phyloP scores from a whole-genome alignment of 2,329 filamentous ascomycete species.

The Colletotrichum sp. region DNA sequence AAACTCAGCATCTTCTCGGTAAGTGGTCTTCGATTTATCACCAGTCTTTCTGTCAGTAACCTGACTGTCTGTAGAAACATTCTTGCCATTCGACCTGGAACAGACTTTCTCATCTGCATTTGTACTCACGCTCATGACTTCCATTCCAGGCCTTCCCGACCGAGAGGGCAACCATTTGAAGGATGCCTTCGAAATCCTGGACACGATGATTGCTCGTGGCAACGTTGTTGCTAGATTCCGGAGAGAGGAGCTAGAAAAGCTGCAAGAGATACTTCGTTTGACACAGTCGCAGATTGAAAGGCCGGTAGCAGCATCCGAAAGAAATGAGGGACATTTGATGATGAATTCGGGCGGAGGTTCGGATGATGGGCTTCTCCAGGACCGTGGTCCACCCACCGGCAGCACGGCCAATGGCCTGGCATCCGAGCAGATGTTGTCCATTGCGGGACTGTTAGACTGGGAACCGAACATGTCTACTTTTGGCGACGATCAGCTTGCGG shows the following conservation, averaged over 20 bases:
- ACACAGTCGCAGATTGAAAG: background rate
- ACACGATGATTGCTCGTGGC: background rate
- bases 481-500: background rate
- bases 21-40: background rate
- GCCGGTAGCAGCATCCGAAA: background rate
- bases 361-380: background rate
- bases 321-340: background rate
- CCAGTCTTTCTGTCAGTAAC: background rate
- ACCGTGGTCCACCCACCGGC: background rate
- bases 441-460: background rate
- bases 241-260: background rate
- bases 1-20: background rate
- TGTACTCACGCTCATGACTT: background rate
- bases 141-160: background rate
- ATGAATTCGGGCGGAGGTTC: background rate
- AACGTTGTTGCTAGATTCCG: background rate
- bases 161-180: background rate
- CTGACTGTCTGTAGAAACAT: background rate
- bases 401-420: background rate
- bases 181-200: background rate
- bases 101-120: slow-evolving; percentile 1
- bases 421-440: background rate
- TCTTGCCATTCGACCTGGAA: slow-evolving; percentile 11
- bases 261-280: slow-evolving; percentile 1
- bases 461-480: background rate